Conservation (phyloP, 371 early-diverging fungal species). For the Actinomortierella wolfii region DNA sequence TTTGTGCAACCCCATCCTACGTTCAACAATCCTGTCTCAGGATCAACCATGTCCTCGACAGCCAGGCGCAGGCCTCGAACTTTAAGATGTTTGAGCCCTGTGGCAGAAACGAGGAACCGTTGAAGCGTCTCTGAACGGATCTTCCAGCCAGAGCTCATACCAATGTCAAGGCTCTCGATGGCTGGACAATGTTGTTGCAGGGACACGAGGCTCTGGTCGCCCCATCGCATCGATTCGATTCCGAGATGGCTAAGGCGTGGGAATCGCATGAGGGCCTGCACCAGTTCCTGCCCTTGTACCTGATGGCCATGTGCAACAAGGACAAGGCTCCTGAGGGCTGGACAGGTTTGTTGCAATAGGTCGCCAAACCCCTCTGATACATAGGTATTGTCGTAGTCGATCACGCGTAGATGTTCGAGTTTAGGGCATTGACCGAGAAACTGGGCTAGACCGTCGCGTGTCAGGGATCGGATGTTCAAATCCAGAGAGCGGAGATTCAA, state of each 20-base stretch:
- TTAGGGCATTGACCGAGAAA: constrained; percentile 16
- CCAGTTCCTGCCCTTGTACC: no score
- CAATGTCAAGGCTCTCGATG: constrained; percentile 10
- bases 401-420: constrained; percentile 8
- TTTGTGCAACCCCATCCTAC: constrained; percentile 7
- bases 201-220: constrained; percentile 7
- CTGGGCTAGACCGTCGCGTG: constrained; percentile 2
- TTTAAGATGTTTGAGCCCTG: constrained; percentile 7
- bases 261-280: background rate
- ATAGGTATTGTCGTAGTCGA: constrained; percentile 15
- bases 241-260: constrained; percentile 8
- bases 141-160: constrained; percentile 5
- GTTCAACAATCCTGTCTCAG: background rate
- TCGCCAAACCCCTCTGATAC: no score
- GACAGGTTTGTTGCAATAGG: no score
- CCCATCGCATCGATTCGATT: constrained; percentile 8
- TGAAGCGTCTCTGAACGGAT: constrained; percentile 9
- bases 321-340: no score
- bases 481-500: constrained; percentile 9
- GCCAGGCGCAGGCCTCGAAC: constrained; percentile 5
- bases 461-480: constrained; percentile 16
- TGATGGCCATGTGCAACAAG: no score
- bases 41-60: constrained; percentile 17
- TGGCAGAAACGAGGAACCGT: background rate
- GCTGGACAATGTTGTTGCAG: constrained; percentile 5